These are phyloP conservation scores for Coprinopsis cinerea DNA, from an alignment of 768 basidiomycete species.

Conservation along the genomic window DNA sequence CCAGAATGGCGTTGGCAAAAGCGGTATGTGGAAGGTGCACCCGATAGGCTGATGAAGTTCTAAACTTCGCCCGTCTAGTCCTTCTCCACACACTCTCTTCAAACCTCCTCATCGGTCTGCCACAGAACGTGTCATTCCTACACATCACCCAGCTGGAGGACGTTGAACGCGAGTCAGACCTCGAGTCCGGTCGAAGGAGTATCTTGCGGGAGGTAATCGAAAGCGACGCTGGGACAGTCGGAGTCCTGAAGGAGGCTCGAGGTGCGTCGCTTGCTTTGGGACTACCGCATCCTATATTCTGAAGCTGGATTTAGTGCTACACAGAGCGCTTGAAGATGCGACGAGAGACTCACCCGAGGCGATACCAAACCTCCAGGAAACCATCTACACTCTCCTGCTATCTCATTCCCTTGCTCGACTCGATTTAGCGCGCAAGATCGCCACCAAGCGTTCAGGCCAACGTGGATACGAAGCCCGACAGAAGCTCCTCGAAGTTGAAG, in stretches of 20 bases:
- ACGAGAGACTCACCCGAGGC: too few species aligned
- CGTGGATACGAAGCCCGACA: slow-evolving; percentile 53
- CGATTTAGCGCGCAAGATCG: slow-evolving; percentile 39
- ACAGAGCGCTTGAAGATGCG: too few species aligned
- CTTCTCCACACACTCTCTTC: slow-evolving; percentile 26
- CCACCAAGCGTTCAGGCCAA: slow-evolving; percentile 46
- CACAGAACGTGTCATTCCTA: slow-evolving; percentile 27
- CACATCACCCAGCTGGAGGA: slow-evolving; percentile 29
- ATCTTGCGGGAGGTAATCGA: slow-evolving; percentile 24
- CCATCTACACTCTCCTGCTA: slow-evolving; percentile 22
- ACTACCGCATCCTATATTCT: neutral
- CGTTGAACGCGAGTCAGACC: too few species aligned
- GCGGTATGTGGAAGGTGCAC: slow-evolving; percentile 23
- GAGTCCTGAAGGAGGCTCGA: slow-evolving; percentile 24
- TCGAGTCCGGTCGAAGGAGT: slow-evolving; percentile 18
- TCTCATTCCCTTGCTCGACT: slow-evolving; percentile 19
- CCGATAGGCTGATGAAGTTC: neutral
- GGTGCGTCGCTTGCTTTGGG: slow-evolving; percentile 16
- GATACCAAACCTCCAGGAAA: slow-evolving; percentile 17
- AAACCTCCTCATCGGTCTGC: slow-evolving; percentile 25
- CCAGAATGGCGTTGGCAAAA: slow-evolving; percentile 52
- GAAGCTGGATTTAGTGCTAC: too few species aligned
- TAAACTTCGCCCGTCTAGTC: slow-evolving; percentile 13
- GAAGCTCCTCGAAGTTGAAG: slow-evolving; percentile 42
- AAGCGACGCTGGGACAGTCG: slow-evolving; percentile 20